Percentiles rank a stretch among this genome's conserved stretches.
Evolutionary conservation across 768 basidiomycete genomes (phyloP).

Genomic region (Strobilomyces dryophilus): DNA sequence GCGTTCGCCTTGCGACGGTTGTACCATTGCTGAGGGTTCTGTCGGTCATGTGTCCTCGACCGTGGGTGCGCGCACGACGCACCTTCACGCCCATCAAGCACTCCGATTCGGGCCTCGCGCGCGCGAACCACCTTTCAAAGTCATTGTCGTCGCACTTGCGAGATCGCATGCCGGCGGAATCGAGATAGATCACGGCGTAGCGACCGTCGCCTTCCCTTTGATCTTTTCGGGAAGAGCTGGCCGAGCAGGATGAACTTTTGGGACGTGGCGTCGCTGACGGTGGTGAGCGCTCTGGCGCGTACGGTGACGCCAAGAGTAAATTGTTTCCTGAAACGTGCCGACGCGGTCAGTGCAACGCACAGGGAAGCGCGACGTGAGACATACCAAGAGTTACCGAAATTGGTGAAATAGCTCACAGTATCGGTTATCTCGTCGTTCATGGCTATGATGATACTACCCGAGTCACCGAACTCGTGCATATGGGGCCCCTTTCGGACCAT

Average conservation of each 20-base stretch:
- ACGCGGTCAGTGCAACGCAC: background rate
- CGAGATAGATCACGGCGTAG: constrained; percentile 73
- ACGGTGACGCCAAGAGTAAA: constrained; percentile 68
- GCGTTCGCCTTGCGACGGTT: constrained; percentile 75
- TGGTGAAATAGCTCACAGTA: constrained; percentile 69
- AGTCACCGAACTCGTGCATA: constrained; percentile 96
- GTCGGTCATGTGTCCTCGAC: background rate
- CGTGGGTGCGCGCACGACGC: constrained; percentile 11
- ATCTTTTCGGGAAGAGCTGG: constrained; percentile 61
- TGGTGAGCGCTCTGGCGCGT: constrained; percentile 74
- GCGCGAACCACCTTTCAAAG: constrained; percentile 87
- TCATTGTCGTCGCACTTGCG: constrained; percentile 69
- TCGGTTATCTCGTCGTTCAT: constrained; percentile 82
- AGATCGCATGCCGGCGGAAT: constrained; percentile 68
- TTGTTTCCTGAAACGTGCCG: constrained; percentile 47
- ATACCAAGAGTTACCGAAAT: constrained; percentile 82
- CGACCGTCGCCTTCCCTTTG: constrained; percentile 48
- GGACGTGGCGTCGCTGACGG: constrained; percentile 91
- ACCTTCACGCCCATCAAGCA: constrained; percentile 97
- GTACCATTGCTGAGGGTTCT: constrained; percentile 85
- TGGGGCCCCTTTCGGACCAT: constrained; percentile 75
- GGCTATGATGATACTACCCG: constrained; percentile 72
- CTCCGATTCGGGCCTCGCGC: constrained; percentile 54
- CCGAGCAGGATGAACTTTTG: constrained; percentile 94
- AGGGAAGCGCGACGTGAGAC: constrained; percentile 24